These are phyloP conservation scores for Mucor indicus DNA, from an alignment of 371 early-diverging fungal genomes.

Conservation along the genomic window DNA sequence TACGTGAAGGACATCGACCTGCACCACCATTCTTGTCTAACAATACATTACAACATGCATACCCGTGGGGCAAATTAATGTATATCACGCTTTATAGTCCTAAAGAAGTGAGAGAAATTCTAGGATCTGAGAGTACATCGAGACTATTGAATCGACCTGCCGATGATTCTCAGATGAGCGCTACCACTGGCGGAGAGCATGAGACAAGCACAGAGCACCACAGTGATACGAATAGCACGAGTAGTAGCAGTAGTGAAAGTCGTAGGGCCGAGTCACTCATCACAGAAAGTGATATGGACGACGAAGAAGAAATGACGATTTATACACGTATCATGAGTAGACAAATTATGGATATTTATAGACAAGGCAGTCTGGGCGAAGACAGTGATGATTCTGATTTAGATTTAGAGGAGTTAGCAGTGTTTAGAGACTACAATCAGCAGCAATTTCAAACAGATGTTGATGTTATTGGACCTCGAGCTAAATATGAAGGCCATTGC, in stretches of 20 bases:
- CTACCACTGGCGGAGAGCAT: neutral
- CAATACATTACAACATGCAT: too few relatives aligned
- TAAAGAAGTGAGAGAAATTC: neutral
- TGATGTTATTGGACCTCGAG: constrained; percentile 23
- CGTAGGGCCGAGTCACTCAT: too few relatives aligned
- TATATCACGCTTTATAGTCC: constrained; percentile 5
- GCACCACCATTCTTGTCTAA: too few relatives aligned
- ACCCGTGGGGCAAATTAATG: neutral
- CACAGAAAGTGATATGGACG: constrained; percentile 7
- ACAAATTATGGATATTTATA: constrained; percentile 5
- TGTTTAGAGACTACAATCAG: neutral
- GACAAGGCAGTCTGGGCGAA: neutral
- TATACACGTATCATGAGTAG: constrained; percentile 9
- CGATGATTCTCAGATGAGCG: neutral
- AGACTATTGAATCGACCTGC: too few relatives aligned
- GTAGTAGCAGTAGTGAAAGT: neutral
- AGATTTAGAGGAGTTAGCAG: constrained; percentile 10
- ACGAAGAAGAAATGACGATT: constrained; percentile 4
- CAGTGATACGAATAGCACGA: neutral
- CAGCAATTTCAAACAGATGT: constrained; percentile 13
- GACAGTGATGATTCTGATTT: constrained; percentile 18
- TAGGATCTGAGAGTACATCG: neutral
- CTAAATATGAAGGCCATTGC: constrained; percentile 36
- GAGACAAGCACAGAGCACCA: neutral
- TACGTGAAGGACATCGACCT: constrained; percentile 1